Conservation (phyloP, 2,329 filamentous ascomycete genomes). For the Paraphoma chrysanthemicola region DNA sequence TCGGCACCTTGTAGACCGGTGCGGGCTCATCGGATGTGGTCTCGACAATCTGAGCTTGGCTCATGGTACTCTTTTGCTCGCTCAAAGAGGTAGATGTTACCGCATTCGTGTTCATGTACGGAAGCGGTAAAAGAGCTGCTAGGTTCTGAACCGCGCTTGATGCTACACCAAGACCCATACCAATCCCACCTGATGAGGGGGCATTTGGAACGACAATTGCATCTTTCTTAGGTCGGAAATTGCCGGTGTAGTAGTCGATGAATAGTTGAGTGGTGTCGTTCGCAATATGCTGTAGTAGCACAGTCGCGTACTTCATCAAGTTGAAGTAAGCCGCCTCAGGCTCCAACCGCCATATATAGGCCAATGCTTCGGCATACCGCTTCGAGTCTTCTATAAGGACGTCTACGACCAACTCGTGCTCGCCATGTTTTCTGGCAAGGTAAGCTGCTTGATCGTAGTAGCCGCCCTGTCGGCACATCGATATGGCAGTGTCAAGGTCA, state of each 20-base stretch:
- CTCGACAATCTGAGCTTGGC: conserved; percentile 61
- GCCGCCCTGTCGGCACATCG: conserved; percentile 95
- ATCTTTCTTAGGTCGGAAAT: conserved; percentile 76
- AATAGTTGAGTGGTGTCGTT: conserved; percentile 84
- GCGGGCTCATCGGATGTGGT: conserved; percentile 60
- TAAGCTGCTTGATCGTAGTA: conserved; percentile 98
- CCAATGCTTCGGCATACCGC: conserved; percentile 83
- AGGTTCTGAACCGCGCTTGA: conserved; percentile 85
- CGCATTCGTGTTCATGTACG: conserved; percentile 77
- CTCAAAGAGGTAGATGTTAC: conserved; percentile 62
- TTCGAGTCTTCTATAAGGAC: conserved; percentile 96
- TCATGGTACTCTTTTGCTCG: conserved; percentile 60
- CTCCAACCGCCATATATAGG: conserved; percentile 89
- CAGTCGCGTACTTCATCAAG: conserved; percentile 92
- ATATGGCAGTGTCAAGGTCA: conserved; percentile 94
- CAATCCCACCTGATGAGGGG: conserved; percentile 50
- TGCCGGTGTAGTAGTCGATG: conserved; percentile 91
- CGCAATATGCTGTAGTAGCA: conserved; percentile 86
- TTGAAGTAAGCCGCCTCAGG: conserved; percentile 82
- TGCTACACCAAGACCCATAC: conserved; percentile 56
- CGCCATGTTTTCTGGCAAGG: conserved; percentile 89
- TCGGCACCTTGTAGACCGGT: conserved; percentile 76
- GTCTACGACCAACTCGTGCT: conserved; percentile 92
- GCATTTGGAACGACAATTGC: conserved; percentile 59
- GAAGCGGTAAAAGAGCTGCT: conserved; percentile 80